Base-by-base conservation (phyloP, 139 green algal genomes). In the Coelastrella sp. region DNA sequence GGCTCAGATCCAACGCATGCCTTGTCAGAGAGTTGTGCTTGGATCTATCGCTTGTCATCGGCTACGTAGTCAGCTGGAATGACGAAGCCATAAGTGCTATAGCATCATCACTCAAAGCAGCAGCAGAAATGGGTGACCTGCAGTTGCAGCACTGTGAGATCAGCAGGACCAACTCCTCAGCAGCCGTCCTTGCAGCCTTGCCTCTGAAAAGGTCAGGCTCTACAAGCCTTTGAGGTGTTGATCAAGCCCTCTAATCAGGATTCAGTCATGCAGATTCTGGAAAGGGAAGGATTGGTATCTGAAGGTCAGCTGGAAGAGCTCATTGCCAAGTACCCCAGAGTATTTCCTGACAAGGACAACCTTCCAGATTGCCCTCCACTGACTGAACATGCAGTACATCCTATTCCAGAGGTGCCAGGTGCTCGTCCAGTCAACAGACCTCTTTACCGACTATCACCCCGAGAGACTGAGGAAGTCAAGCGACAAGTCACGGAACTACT, bases 251-350 rank as follows among this genome's bases (percentile, higher is more conserved):
- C 45, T 11, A 53, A 53, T 53, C 8, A 8, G 8, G 45, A 53
- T 11, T 21, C 8, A 21, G 45, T 11, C 45, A 8, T 53, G 45
- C 45, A 53, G 11, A 53, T 53, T 53, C 45, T 53, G 45, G 45
- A 53, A 53, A 53, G 45, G 45, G 11, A 63, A 6, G 53, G 53
- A 11, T n/a, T 63, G n/a, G 53, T 63, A 6, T n/a, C 53, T 6
- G 53, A 23, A 63, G 53, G 53, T 17, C 9, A 30, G 53, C 25
- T 63, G 25, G 53, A 63, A 17, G 53, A 63, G n/a, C 53, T 63
- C 53, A 63, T 63, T n/a, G 53, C 53, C 53, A 63, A 63, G n/a
- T 63, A 63, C 15, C 53, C 53, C 11, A 63, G n/a, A n/a, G 53
- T 63, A 23, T 63, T 30, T n/a, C 53, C 53, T 6, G 13, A 11